Conservation (phyloP, 257 asterid genomes). For the Handroanthus guayacan region DNA sequence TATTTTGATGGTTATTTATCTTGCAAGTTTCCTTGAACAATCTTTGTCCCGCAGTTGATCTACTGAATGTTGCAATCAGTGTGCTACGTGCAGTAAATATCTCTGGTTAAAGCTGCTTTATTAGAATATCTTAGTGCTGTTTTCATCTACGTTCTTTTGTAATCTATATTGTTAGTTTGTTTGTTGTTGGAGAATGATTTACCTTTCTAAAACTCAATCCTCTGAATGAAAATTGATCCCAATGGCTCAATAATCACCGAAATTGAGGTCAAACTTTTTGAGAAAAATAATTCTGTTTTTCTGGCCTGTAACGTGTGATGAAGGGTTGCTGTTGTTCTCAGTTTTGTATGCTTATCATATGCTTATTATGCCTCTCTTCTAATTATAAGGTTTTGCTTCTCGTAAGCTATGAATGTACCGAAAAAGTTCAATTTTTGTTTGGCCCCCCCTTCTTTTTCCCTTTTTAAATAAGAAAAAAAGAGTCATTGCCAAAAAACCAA, state of each 20-base stretch:
- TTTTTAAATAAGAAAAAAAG: too few relatives aligned
- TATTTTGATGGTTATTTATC: neutral
- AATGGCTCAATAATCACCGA: neutral
- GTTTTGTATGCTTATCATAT: neutral
- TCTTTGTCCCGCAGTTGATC: neutral
- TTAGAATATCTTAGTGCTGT: neutral
- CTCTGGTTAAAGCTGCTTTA: neutral
- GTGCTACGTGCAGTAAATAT: neutral
- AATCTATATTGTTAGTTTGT: neutral
- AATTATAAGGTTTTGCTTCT: neutral
- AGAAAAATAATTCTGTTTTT: neutral
- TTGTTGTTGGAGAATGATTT: neutral
- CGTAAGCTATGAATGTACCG: too few relatives aligned
- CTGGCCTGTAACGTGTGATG: neutral
- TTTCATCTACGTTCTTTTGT: neutral
- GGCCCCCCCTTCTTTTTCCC: neutral
- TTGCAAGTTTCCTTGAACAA: neutral
- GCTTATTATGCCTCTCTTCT: neutral
- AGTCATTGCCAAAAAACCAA: neutral
- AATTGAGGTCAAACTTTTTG: neutral
- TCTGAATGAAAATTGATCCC: neutral
- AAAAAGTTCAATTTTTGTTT: neutral
- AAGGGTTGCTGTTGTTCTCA: neutral
- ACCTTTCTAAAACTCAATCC: neutral
- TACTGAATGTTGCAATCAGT: slow-evolving; percentile 12